Evolutionary conservation across 2,329 filamentous ascomycete species (phyloP).

Genomic region (Neofusicoccum umdonicola): DNA sequence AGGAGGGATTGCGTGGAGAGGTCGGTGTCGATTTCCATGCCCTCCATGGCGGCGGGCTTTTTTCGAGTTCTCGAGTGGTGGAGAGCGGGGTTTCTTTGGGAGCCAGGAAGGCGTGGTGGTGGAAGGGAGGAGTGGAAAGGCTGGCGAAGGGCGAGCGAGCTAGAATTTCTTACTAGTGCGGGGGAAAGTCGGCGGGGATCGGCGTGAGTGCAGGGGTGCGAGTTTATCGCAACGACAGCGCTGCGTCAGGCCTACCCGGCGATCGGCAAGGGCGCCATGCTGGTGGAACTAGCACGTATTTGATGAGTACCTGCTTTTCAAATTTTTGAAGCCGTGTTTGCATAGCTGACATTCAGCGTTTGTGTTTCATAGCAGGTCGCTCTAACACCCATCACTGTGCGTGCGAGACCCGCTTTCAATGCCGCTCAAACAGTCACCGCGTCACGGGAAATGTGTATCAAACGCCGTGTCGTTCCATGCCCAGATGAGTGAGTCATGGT

Average conservation of each 20-base stretch:
- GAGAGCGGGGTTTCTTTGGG: not conserved
- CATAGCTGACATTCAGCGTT: too few species aligned
- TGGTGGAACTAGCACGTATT: too few species aligned
- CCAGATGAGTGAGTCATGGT: too few species aligned
- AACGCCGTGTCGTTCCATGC: not conserved
- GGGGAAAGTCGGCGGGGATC: constrained; percentile 8
- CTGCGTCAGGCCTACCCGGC: not conserved
- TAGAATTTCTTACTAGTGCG: constrained; percentile 14
- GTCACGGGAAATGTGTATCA: not conserved
- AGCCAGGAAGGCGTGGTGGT: not conserved
- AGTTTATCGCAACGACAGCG: not conserved
- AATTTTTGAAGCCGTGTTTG: too few species aligned
- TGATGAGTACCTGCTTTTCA: too few species aligned
- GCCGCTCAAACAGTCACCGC: not conserved
- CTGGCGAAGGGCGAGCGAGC: not conserved
- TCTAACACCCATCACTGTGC: too few species aligned
- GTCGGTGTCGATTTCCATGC: constrained; percentile 39
- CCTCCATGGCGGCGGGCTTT: constrained; percentile 8
- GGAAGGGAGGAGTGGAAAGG: not conserved
- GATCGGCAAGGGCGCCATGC: not conserved
- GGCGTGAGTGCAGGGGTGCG: not conserved
- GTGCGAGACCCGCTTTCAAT: too few species aligned
- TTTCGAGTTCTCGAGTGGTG: not conserved
- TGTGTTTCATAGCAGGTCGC: too few species aligned
- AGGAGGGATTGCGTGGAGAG: constrained; percentile 59